Percentiles rank a stretch among this genome's conserved stretches.
These are phyloP conservation scores for Mycena epipterygia DNA, from an alignment of 768 basidiomycete species.

Conservation along the genomic window DNA sequence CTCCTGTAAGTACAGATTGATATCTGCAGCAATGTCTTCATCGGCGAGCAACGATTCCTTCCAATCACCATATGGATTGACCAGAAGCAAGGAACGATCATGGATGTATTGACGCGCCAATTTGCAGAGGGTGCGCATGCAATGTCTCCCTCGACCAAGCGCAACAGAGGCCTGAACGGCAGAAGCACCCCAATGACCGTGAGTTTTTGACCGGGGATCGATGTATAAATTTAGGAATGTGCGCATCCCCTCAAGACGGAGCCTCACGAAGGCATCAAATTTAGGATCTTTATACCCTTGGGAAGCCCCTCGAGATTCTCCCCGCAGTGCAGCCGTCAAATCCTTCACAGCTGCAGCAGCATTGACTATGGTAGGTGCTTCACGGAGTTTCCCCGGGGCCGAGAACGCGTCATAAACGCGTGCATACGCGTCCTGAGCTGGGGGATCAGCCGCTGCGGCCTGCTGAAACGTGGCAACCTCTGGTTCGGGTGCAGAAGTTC, in stretches of 20 bases:
- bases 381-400: not conserved
- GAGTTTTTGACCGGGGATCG: not conserved
- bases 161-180: not conserved
- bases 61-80: slow-evolving; percentile 29
- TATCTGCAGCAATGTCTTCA: slow-evolving; percentile 32
- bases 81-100: slow-evolving; percentile 4
- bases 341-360: not conserved
- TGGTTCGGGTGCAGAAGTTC: not conserved
- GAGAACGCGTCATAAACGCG: not conserved
- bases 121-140: not conserved
- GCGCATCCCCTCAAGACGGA: not conserved
- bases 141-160: not conserved
- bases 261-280: not conserved
- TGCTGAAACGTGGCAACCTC: not conserved
- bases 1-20: slow-evolving; percentile 37
- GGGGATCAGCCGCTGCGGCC: not conserved
- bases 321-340: not conserved
- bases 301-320: not conserved
- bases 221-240: not conserved
- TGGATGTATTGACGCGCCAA: not conserved
- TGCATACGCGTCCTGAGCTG: not conserved
- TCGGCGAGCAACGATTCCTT: slow-evolving; percentile 29
- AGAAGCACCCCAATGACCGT: not conserved
- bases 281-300: not conserved
- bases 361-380: not conserved